Percentiles rank a stretch among this genome's conserved stretches.
phyloP scores from a whole-genome alignment of 2,329 filamentous ascomycete genomes.

The Teratosphaeria nubilosa region DNA sequence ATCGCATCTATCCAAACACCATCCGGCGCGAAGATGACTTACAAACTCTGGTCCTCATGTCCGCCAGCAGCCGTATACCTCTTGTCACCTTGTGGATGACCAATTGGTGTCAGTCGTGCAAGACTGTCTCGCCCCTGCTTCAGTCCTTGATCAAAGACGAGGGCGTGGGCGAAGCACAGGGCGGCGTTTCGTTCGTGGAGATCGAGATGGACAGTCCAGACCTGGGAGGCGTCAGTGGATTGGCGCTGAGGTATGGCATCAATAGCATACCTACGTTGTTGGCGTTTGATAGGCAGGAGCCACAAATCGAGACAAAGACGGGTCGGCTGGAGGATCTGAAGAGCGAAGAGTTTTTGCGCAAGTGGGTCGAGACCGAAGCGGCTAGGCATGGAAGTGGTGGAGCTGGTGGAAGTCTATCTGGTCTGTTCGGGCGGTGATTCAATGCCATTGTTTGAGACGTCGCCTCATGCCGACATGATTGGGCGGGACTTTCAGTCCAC shows the following conservation, averaged over 20 bases:
- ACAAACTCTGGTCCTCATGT: constrained; percentile 38
- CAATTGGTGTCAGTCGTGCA: constrained; percentile 37
- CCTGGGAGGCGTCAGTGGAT: constrained; percentile 28
- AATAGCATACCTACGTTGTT: constrained; percentile 40
- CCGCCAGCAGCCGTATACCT: constrained; percentile 33
- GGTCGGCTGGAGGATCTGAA: constrained; percentile 36
- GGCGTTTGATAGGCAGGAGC: constrained; percentile 40
- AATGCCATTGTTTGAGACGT: background rate
- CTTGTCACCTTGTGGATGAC: constrained; percentile 43
- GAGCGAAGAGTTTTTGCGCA: constrained; percentile 32
- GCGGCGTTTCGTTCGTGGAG: constrained; percentile 38
- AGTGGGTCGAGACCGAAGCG: constrained; percentile 41
- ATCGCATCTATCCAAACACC: constrained; percentile 27
- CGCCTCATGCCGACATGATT: background rate
- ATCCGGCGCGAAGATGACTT: constrained; percentile 39
- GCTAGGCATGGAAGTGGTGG: constrained; percentile 36
- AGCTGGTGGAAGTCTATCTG: constrained; percentile 32
- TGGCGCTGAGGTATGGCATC: constrained; percentile 34
- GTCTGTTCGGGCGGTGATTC: constrained; percentile 22
- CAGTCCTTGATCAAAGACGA: constrained; percentile 34
- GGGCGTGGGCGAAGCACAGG: constrained; percentile 34
- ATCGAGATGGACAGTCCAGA: constrained; percentile 38
- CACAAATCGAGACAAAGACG: constrained; percentile 39
- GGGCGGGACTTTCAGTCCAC: too few species aligned
- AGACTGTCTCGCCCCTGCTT: constrained; percentile 33